Evolutionary conservation across 2,329 filamentous ascomycete species (phyloP).

Genomic region (Escovopsis weberi): DNA sequence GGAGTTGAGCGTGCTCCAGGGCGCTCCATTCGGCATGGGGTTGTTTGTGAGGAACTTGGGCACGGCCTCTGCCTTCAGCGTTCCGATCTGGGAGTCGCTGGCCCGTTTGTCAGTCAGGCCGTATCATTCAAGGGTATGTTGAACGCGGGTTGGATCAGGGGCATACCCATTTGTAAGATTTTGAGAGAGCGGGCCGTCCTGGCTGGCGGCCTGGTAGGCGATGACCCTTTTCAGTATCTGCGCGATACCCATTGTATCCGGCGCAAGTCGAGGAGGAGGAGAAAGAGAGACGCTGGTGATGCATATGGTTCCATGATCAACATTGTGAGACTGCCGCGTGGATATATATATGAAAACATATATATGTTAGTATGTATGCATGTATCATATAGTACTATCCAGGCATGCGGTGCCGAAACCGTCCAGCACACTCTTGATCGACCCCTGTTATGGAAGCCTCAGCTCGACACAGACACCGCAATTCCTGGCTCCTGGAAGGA

Average conservation of each 20-base stretch:
- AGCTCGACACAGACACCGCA: too few species aligned
- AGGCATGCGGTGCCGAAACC: too few species aligned
- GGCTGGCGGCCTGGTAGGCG: neutral
- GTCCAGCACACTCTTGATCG: too few species aligned
- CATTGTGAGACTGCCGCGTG: too few species aligned
- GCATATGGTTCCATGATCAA: neutral
- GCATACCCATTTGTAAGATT: constrained; percentile 24
- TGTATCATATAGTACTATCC: too few species aligned
- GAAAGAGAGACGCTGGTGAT: neutral
- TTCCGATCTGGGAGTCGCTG: constrained; percentile 27
- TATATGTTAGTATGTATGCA: too few species aligned
- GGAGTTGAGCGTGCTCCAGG: constrained; percentile 34
- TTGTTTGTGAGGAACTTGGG: constrained; percentile 33
- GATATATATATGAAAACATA: too few species aligned
- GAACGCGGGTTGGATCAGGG: neutral
- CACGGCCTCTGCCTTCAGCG: constrained; percentile 21
- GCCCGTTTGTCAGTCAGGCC: neutral
- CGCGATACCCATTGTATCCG: neutral
- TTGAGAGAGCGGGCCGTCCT: constrained; percentile 15
- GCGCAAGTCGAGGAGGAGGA: neutral
- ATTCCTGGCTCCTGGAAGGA: too few species aligned
- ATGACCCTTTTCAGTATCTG: neutral
- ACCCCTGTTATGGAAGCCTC: too few species aligned
- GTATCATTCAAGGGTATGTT: neutral
- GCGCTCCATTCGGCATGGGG: constrained; percentile 32